phyloP scores from a whole-genome alignment of 2,329 filamentous ascomycete species.

The Trichophaea hybrida region DNA sequence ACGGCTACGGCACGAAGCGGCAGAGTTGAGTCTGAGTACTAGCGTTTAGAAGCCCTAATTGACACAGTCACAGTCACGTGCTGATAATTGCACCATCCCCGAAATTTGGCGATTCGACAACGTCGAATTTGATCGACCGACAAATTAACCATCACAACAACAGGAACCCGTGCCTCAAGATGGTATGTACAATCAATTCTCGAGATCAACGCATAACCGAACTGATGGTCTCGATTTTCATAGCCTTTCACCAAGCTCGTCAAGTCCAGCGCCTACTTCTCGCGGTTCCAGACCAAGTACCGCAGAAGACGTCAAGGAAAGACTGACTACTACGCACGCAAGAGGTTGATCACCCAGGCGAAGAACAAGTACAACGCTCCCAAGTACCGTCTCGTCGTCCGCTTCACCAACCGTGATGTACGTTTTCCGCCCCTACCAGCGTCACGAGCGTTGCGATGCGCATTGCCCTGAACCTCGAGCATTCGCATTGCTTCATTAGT shows the following conservation, averaged over 20 bases:
- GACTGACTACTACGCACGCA: conserved; percentile 99
- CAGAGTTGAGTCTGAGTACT: too few species aligned
- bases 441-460: conserved; percentile 1
- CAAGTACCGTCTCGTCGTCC: conserved; percentile 99
- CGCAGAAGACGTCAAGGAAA: conserved; percentile 90
- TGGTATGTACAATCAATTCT: background rate
- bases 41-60: too few species aligned
- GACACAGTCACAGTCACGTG: conserved; percentile 1
- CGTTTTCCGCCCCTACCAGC: conserved; percentile 1
- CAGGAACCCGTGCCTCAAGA: conserved; percentile 1
- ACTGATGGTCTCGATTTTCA: conserved; percentile 7
- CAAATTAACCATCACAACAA: background rate
- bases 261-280: conserved; percentile 98
- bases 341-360: conserved; percentile 98
- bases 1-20: too few species aligned
- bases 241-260: conserved; percentile 86
- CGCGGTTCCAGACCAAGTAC: conserved; percentile 99
- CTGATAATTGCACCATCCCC: background rate
- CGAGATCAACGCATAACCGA: background rate
- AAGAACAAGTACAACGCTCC: conserved; percentile 99
- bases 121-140: background rate
- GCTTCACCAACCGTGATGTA: conserved; percentile 38
- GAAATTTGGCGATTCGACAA: background rate
- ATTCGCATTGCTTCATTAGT: conserved; percentile 16
- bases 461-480: conserved; percentile 15